Evolutionary conservation across 257 asterid genomes (phyloP).

Genomic region (Mitragyna speciosa): DNA sequence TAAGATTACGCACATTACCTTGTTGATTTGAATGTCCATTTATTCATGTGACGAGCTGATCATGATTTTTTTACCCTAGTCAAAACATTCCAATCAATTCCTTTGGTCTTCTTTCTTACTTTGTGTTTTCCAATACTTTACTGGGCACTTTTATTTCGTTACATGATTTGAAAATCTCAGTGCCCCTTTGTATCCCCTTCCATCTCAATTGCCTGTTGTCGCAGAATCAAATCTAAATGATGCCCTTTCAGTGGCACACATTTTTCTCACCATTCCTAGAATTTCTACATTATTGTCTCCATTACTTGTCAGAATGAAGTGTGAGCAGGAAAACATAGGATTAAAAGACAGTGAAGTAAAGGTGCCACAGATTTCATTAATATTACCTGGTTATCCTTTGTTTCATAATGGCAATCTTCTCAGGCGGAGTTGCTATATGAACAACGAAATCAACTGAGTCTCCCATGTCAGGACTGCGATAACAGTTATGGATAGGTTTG

Average conservation of each 20-base stretch:
- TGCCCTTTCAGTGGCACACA: background rate
- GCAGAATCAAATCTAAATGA: background rate
- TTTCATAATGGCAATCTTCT: conserved; percentile 27
- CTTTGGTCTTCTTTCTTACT: background rate
- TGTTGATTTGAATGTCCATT: background rate
- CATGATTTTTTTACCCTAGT: background rate
- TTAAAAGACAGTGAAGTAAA: background rate
- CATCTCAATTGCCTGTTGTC: background rate
- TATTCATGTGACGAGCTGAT: background rate
- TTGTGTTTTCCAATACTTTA: background rate
- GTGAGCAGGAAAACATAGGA: background rate
- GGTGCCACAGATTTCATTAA: background rate
- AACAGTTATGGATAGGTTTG: conserved; percentile 24
- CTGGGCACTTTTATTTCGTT: background rate
- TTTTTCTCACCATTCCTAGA: background rate
- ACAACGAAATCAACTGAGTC: conserved; percentile 23
- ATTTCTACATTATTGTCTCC: background rate
- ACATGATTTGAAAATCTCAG: background rate
- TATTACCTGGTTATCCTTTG: conserved; percentile 23
- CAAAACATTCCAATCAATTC: too few species aligned
- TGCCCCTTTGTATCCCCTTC: background rate
- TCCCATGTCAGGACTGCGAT: conserved; percentile 33
- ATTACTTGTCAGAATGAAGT: background rate
- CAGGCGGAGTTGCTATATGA: conserved; percentile 34
- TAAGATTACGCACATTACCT: background rate